Base-by-base conservation (phyloP, 179 eudicot species). In the Amaranthus tricolor region DNA sequence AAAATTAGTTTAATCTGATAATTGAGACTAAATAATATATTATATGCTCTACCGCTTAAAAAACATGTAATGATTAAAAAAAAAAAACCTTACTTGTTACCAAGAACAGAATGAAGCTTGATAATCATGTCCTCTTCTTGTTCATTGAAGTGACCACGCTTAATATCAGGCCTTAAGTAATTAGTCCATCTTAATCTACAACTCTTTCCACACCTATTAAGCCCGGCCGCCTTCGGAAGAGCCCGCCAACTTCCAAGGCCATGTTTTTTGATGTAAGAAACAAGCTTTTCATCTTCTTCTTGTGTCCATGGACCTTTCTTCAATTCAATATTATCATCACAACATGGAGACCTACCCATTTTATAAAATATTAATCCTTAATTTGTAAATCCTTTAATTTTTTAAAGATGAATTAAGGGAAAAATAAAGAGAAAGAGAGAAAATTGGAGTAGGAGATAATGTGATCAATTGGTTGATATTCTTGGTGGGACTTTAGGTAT, bases 301-400 rank as follows among this genome's bases (percentile, higher is more conserved):
- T 86, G 82, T 16, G 90, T 86, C 93, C 93, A 89, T 53, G 93
- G 93, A 60, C 93, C 93, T 73, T 87, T 89, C 86, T 87, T 89
- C 73, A 89, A 53, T 52, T 82, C 89, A 56, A 72, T 85, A 66
- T 64, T 76, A 52, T 67, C 80, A 40, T 84, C 83, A 69, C 76
- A 85, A 77, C 87, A 80, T 62, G 88, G 91, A 71, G 85, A 72
- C 68, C 89, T 82, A 17, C 83, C 93, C 93, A 89, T 89, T 7
- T 58, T 31, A 31, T 31, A 31, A 31, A 31, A 31, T 31, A 31
- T 31, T 31, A 31, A 31, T 76, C 5, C 17, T 74, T 40, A 7
- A 50, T 17, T 56, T 8, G 67, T 14, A 13, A 2, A 4, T 11
- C 13, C 10, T n/a, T 68, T 52, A n/a, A 0, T 48, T 59, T 17